phyloP scores from a whole-genome alignment of 768 basidiomycete species.

The Grammothele lineata region DNA sequence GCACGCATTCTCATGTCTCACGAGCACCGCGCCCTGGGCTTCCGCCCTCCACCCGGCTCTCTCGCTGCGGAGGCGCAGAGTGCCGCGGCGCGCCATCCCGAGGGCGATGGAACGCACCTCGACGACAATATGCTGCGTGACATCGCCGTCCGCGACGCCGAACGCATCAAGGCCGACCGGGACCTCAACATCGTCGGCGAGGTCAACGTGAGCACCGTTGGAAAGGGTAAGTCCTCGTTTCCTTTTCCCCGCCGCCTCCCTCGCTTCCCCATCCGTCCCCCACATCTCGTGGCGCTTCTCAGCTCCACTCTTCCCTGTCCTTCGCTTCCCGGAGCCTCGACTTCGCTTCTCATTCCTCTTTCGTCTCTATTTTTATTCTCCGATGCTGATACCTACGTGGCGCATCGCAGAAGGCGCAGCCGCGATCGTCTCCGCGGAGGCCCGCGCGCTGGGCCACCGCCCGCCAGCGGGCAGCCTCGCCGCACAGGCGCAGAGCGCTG shows the following conservation, averaged over 20 bases:
- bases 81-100: slow-evolving; percentile 22
- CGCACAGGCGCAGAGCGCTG: slow-evolving; percentile 19
- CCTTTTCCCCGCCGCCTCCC: no score
- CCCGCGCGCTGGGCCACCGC: slow-evolving; percentile 15
- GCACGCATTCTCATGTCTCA: slow-evolving; percentile 27
- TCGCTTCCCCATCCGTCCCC: background rate
- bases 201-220: slow-evolving; percentile 14
- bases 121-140: slow-evolving; percentile 20
- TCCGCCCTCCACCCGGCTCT: slow-evolving; percentile 27
- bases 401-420: slow-evolving; percentile 18
- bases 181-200: slow-evolving; percentile 17
- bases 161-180: slow-evolving; percentile 25
- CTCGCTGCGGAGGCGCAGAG: slow-evolving; percentile 29
- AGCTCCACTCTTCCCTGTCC: no score
- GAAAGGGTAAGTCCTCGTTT: slow-evolving; percentile 5
- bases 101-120: slow-evolving; percentile 11
- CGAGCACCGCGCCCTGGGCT: slow-evolving; percentile 28
- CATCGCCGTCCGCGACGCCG: slow-evolving; percentile 22
- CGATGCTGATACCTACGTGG: no score
- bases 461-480: slow-evolving; percentile 20
- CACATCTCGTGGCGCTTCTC: background rate
- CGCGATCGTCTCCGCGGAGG: slow-evolving; percentile 10
- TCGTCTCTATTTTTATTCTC: no score
- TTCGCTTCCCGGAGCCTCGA: no score
- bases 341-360: no score